Evolutionary conservation across 495 filamentous ascomycete species (phyloP).

Genomic region (Penicillium paxilli): DNA sequence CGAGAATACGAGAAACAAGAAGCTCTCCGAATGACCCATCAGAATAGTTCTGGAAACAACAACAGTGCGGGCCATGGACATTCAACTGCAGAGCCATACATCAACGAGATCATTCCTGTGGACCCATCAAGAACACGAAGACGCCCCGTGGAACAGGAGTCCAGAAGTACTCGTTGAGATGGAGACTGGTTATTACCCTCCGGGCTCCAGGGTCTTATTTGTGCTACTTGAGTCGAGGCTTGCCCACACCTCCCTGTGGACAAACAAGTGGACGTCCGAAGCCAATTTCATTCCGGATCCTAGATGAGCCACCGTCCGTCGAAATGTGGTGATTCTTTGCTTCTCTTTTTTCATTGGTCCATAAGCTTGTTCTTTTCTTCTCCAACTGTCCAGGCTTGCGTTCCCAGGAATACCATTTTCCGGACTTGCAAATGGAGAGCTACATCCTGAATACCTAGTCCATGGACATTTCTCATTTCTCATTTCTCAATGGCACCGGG

Average conservation of each 20-base stretch:
- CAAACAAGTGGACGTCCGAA: not conserved
- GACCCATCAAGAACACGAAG: constrained; percentile 33
- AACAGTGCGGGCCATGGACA: constrained; percentile 15
- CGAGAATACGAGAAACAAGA: constrained; percentile 54
- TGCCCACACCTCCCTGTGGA: not conserved
- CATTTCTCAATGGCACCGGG: no score
- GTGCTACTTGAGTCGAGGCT: not conserved
- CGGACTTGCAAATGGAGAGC: not conserved
- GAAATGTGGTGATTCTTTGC: not conserved
- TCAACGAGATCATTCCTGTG: constrained; percentile 52
- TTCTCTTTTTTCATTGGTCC: not conserved
- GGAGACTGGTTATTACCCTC: not conserved
- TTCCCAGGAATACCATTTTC: not conserved
- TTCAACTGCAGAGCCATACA: constrained; percentile 41
- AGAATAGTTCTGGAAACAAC: constrained; percentile 8
- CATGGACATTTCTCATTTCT: not conserved
- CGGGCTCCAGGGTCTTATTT: not conserved
- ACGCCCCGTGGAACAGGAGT: constrained; percentile 27
- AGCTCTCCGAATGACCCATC: constrained; percentile 47
- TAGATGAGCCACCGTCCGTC: not conserved
- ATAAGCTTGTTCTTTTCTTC: not conserved
- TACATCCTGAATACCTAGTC: not conserved
- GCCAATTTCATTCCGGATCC: not conserved
- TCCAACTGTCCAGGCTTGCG: not conserved
- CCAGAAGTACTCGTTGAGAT: constrained; percentile 30